phyloP scores from a whole-genome alignment of 148 eudicot genomes.

The Fagopyrum homotropicum region DNA sequence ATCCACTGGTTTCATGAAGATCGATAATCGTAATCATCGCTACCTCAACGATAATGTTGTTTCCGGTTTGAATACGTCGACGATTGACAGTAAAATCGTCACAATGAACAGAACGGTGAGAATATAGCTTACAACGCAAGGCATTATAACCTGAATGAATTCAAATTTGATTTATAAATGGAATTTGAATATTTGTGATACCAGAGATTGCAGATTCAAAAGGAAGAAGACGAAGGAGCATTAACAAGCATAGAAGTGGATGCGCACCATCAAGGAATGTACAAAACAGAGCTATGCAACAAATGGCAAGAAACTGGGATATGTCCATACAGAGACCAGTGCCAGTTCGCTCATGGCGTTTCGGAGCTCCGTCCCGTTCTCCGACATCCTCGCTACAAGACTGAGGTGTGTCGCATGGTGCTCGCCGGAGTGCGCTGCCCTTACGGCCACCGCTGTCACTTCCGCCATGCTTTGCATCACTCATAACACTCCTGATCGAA shows the following conservation, averaged over 20 bases:
- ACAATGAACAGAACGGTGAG: slow-evolving; percentile 10
- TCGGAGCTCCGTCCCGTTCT: slow-evolving; percentile 60
- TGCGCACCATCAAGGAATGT: slow-evolving; percentile 55
- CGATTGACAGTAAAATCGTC: slow-evolving; percentile 8
- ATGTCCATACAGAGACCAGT: slow-evolving; percentile 43
- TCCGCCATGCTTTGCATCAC: slow-evolving; percentile 41
- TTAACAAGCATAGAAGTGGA: slow-evolving; percentile 31
- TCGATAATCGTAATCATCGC: slow-evolving; percentile 15
- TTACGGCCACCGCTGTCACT: slow-evolving; percentile 77
- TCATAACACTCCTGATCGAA: background rate
- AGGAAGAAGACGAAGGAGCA: slow-evolving; percentile 26
- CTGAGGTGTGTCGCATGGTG: slow-evolving; percentile 66
- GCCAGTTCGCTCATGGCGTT: slow-evolving; percentile 64
- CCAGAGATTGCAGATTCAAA: slow-evolving; percentile 33
- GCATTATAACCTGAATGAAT: background rate
- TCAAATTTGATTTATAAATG: background rate
- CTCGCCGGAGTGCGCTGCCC: slow-evolving; percentile 45
- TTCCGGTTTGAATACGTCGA: slow-evolving; percentile 4
- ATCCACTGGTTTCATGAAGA: slow-evolving; percentile 43
- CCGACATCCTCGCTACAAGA: slow-evolving; percentile 67
- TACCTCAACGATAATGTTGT: slow-evolving; percentile 11
- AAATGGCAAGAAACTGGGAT: slow-evolving; percentile 58
- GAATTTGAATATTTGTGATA: background rate
- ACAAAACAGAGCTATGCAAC: slow-evolving; percentile 62
- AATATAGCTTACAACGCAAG: background rate